phyloP scores from a whole-genome alignment of 768 basidiomycete genomes.

The Mycena vitilis region DNA sequence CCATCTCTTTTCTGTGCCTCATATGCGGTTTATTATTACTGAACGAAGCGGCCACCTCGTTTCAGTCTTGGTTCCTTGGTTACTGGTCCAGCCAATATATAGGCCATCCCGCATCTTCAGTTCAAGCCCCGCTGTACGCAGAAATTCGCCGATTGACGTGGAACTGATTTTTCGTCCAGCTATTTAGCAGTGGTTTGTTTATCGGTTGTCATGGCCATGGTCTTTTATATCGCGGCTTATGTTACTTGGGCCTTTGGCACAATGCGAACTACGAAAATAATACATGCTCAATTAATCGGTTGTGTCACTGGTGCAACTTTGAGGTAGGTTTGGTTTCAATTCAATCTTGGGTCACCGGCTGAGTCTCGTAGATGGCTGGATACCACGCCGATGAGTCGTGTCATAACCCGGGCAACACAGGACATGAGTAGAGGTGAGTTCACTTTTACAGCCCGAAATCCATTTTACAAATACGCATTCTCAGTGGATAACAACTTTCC shows the following conservation, averaged over 20 bases:
- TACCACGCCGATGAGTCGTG: conserved; percentile 50
- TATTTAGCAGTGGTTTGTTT: conserved; percentile 51
- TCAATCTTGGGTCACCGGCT: not conserved
- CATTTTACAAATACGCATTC: not conserved
- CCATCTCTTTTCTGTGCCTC: conserved; percentile 45
- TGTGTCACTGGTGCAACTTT: conserved; percentile 57
- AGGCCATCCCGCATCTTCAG: conserved; percentile 44
- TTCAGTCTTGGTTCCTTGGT: conserved; percentile 58
- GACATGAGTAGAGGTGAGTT: conserved; percentile 49
- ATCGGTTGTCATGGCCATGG: conserved; percentile 39
- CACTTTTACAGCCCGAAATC: no score
- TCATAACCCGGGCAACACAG: conserved; percentile 59
- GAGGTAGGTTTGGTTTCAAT: not conserved
- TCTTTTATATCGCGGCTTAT: conserved; percentile 42
- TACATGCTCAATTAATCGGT: conserved; percentile 51
- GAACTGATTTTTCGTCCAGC: conserved; percentile 36
- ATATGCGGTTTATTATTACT: conserved; percentile 39
- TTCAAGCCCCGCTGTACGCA: conserved; percentile 49
- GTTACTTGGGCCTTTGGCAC: conserved; percentile 47
- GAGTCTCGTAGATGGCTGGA: conserved; percentile 41
- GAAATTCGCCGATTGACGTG: not conserved
- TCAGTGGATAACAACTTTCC: conserved; percentile 26
- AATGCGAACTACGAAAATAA: conserved; percentile 36
- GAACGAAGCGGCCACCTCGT: conserved; percentile 36
- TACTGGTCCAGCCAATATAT: conserved; percentile 59